phyloP scores from a whole-genome alignment of 2,329 filamentous ascomycete genomes.

The Leptographium wingfieldii region DNA sequence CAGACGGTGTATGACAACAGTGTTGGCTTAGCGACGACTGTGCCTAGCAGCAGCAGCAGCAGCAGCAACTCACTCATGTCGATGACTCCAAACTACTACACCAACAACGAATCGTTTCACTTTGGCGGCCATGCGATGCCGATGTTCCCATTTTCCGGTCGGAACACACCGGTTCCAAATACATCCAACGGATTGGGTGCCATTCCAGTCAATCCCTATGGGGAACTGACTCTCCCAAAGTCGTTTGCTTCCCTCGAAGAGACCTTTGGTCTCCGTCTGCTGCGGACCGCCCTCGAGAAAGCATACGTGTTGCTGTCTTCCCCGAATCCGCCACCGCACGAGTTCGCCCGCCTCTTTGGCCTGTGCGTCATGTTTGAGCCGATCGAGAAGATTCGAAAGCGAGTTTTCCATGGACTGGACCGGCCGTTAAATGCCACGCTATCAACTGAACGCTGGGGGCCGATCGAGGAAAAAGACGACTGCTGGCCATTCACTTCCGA shows the following conservation, averaged over 20 bases:
- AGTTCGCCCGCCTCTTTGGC: conserved; percentile 49
- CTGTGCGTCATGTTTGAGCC: conserved; percentile 53
- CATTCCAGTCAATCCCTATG: conserved; percentile 20
- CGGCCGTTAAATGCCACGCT: conserved; percentile 11
- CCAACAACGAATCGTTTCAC: not conserved
- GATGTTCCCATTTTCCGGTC: not conserved
- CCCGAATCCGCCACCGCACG: conserved; percentile 32
- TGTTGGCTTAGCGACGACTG: not conserved
- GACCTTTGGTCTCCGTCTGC: conserved; percentile 58
- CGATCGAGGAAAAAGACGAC: not conserved
- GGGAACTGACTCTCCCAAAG: conserved; percentile 28
- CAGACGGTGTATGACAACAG: conserved; percentile 26
- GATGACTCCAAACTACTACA: conserved; percentile 6
- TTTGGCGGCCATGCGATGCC: not conserved
- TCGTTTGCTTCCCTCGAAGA: conserved; percentile 52
- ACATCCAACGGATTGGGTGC: conserved; percentile 5
- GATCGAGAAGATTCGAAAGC: conserved; percentile 31
- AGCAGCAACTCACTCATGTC: conserved; percentile 5
- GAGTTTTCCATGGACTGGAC: conserved; percentile 23
- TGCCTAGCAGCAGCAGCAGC: not conserved
- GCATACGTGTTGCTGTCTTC: conserved; percentile 45
- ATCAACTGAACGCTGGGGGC: conserved; percentile 25
- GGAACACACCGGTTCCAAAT: not conserved
- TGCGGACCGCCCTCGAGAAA: conserved; percentile 51
- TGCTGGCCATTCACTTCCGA: not conserved